Conservation (phyloP, 352 stramenopile genomes). For the Phytopythium sindhum region DNA sequence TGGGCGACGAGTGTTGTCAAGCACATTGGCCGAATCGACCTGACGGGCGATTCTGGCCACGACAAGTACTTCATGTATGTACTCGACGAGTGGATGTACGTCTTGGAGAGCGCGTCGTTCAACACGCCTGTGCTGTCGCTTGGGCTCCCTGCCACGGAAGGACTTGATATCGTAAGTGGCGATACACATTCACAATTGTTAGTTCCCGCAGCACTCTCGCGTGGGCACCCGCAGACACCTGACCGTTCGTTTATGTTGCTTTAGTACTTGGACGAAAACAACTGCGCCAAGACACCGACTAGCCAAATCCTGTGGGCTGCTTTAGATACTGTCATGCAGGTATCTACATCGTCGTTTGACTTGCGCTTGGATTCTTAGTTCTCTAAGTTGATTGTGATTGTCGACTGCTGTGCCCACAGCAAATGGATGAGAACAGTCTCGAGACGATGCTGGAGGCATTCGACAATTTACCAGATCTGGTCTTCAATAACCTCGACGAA, state of each 20-base stretch:
- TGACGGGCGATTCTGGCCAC: conserved; percentile 41
- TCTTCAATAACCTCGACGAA: conserved; percentile 83
- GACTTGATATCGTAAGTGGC: conserved; percentile 55
- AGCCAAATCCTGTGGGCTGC: conserved; percentile 76
- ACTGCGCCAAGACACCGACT: conserved; percentile 80
- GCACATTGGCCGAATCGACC: conserved; percentile 55
- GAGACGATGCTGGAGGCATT: conserved; percentile 82
- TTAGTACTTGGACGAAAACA: conserved; percentile 69
- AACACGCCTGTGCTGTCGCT: conserved; percentile 66
- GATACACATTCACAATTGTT: not conserved
- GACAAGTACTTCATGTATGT: conserved; percentile 59
- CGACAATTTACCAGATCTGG: conserved; percentile 81
- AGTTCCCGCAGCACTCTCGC: not conserved
- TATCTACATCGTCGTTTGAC: conserved; percentile 13
- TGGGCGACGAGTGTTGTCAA: conserved; percentile 60
- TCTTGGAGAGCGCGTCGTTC: conserved; percentile 76
- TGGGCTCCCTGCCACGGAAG: conserved; percentile 63
- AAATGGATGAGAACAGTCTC: conserved; percentile 77
- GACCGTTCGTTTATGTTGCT: conserved; percentile 4
- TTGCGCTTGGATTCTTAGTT: not conserved
- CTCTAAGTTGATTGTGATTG: not conserved
- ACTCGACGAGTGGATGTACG: conserved; percentile 87
- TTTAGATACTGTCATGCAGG: conserved; percentile 83
- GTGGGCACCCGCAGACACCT: not conserved
- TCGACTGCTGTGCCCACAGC: conserved; percentile 23